phyloP scores from a whole-genome alignment of 768 basidiomycete species.

The Strobilomyces dryophilus region DNA sequence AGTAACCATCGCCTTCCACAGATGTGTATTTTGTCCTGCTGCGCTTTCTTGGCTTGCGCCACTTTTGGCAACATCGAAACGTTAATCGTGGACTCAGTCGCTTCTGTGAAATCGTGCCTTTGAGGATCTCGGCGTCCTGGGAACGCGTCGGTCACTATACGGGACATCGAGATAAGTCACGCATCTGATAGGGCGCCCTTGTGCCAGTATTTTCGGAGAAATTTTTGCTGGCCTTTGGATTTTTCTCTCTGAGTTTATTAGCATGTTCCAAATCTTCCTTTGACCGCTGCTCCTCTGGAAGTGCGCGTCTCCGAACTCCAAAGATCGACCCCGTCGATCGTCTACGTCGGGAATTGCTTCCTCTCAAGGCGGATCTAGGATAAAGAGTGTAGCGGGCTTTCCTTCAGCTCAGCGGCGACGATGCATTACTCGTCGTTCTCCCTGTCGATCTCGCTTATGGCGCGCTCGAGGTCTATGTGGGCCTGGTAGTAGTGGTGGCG shows the following conservation, averaged over 20 bases:
- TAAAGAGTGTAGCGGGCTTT: no score
- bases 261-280: slow-evolving; percentile 90
- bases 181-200: slow-evolving; percentile 97
- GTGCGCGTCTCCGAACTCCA: slow-evolving; percentile 78
- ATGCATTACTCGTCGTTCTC: no score
- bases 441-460: no score
- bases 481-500: no score
- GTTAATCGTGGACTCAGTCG: slow-evolving; percentile 85
- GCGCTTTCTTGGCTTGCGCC: slow-evolving; percentile 92
- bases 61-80: slow-evolving; percentile 86
- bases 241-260: slow-evolving; percentile 75
- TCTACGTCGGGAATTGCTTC: no score
- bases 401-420: no score
- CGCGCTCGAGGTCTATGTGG: no score
- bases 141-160: slow-evolving; percentile 15
- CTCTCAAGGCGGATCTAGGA: no score
- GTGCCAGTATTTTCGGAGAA: slow-evolving; percentile 98
- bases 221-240: slow-evolving; percentile 91
- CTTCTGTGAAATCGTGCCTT: slow-evolving; percentile 84
- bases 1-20: slow-evolving; percentile 70
- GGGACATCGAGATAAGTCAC: slow-evolving; percentile 16
- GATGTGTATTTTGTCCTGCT: slow-evolving; percentile 91
- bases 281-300: slow-evolving; percentile 91
- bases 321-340: no score
- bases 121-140: slow-evolving; percentile 86